Percentiles rank a stretch among this genome's conserved stretches.
Evolutionary conservation across 208 protist genomes (phyloP).

Genomic region (Leishmania arabica): DNA sequence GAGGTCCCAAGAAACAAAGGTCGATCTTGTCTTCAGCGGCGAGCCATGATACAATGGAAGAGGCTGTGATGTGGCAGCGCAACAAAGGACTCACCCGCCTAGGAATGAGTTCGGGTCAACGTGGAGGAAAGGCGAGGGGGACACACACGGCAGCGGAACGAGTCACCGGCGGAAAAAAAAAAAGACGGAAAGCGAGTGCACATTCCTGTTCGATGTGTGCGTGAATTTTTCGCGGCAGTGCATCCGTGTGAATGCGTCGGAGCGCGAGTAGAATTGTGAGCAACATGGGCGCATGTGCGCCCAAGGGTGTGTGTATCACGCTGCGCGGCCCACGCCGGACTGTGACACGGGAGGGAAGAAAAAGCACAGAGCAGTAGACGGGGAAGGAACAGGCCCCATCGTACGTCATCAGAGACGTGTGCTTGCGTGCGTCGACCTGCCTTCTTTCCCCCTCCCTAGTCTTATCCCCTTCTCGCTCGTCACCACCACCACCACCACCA

Average conservation of each 20-base stretch:
- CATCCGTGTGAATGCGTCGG: neutral
- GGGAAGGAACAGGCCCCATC: neutral
- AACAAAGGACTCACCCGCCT: neutral
- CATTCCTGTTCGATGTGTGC: neutral
- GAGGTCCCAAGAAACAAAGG: neutral
- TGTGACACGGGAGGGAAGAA: neutral
- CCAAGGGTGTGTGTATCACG: neutral
- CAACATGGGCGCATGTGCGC: neutral
- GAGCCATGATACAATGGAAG: neutral
- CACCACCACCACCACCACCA: neutral
- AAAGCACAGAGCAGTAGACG: neutral
- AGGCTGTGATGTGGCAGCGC: neutral
- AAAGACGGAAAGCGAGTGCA: neutral
- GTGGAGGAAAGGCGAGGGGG: neutral
- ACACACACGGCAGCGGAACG: too few relatives aligned
- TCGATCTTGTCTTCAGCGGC: neutral
- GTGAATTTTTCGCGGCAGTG: neutral
- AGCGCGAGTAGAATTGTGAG: neutral
- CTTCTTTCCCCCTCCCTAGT: neutral
- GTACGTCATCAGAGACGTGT: neutral
- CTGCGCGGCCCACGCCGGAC: neutral
- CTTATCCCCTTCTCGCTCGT: neutral
- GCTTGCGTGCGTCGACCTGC: neutral
- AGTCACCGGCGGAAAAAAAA: neutral
- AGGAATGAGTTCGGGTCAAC: neutral